Percentiles rank a stretch among this genome's conserved stretches.
phyloP scores from a whole-genome alignment of 1,284 basidiomycete species.

The Ganoderma meredithae region DNA sequence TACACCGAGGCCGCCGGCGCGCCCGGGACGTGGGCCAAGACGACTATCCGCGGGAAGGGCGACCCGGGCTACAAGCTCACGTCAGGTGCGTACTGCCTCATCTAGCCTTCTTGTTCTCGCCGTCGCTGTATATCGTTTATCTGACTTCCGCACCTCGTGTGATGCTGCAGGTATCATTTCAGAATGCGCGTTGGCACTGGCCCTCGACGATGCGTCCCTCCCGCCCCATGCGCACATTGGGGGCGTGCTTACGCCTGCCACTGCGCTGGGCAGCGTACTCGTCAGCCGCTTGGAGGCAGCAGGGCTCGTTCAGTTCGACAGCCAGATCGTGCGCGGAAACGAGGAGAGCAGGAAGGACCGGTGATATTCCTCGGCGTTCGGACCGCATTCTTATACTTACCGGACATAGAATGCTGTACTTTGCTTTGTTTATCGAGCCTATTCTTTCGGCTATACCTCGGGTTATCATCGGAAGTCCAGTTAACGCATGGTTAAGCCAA shows the following conservation, averaged over 20 bases:
- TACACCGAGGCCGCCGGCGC: slow-evolving; percentile 55
- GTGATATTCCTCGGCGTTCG: slow-evolving; percentile 13
- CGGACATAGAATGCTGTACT: not conserved
- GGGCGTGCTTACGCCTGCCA: slow-evolving; percentile 82
- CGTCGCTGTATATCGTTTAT: not conserved
- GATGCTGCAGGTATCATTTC: slow-evolving; percentile 56
- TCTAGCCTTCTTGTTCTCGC: not conserved
- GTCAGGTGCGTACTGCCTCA: not conserved
- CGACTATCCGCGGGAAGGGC: slow-evolving; percentile 67
- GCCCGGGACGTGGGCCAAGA: slow-evolving; percentile 64
- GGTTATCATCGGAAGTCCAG: not conserved
- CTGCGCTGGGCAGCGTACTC: slow-evolving; percentile 77
- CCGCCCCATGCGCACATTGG: slow-evolving; percentile 66
- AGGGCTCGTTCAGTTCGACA: slow-evolving; percentile 63
- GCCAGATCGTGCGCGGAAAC: slow-evolving; percentile 45
- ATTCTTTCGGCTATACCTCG: not conserved
- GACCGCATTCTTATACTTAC: not conserved
- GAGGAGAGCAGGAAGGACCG: slow-evolving; percentile 37
- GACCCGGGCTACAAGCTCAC: slow-evolving; percentile 84
- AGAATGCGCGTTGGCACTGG: slow-evolving; percentile 77
- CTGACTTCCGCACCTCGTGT: not conserved
- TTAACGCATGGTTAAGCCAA: not conserved
- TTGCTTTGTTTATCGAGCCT: not conserved
- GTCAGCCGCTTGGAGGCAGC: slow-evolving; percentile 67
- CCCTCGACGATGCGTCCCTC: slow-evolving; percentile 59